These are phyloP conservation scores for Coemansia sp. DNA, from an alignment of 192 early-diverging fungal genomes.

Conservation along the genomic window DNA sequence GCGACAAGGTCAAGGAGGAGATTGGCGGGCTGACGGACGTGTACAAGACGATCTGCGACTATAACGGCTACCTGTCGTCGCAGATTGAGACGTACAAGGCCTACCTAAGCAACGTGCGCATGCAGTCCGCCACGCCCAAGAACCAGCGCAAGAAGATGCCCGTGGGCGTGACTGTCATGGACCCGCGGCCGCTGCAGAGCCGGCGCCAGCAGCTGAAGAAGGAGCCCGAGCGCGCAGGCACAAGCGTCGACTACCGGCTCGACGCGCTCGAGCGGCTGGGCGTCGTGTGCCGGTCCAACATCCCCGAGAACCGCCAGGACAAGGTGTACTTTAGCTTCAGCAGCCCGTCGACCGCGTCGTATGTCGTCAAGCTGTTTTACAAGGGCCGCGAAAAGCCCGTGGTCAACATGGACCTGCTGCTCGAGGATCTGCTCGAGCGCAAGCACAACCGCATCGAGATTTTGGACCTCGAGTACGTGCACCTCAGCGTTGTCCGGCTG, in stretches of 20 bases:
- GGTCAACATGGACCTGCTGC: constrained; percentile 92
- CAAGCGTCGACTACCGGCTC: constrained; percentile 67
- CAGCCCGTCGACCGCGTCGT: constrained; percentile 85
- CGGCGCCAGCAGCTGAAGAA: constrained; percentile 19
- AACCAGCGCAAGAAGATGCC: constrained; percentile 58
- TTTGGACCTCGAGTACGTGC: constrained; percentile 91
- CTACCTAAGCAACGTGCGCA: constrained; percentile 90
- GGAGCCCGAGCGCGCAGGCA: not conserved
- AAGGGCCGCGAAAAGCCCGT: constrained; percentile 92
- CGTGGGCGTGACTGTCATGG: constrained; percentile 62
- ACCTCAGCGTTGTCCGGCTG: constrained; percentile 80
- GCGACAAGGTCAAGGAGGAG: constrained; percentile 85
- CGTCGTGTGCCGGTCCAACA: constrained; percentile 87
- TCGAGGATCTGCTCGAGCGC: constrained; percentile 81
- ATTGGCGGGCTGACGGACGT: constrained; percentile 74
- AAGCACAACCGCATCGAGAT: constrained; percentile 87
- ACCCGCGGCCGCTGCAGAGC: constrained; percentile 32
- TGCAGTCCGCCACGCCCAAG: constrained; percentile 61
- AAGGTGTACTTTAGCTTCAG: constrained; percentile 90
- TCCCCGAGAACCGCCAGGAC: constrained; percentile 82
- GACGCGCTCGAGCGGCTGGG: constrained; percentile 85
- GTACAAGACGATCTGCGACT: constrained; percentile 90
- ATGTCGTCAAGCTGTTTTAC: constrained; percentile 85
- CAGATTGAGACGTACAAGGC: constrained; percentile 95
- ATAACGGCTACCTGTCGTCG: constrained; percentile 86